A percentile compares a stretch with the other conserved stretches of the same genome.
These are phyloP conservation scores for Gonapodya prolifera DNA, from an alignment of 192 early-diverging fungal species.

Conservation along the genomic window DNA sequence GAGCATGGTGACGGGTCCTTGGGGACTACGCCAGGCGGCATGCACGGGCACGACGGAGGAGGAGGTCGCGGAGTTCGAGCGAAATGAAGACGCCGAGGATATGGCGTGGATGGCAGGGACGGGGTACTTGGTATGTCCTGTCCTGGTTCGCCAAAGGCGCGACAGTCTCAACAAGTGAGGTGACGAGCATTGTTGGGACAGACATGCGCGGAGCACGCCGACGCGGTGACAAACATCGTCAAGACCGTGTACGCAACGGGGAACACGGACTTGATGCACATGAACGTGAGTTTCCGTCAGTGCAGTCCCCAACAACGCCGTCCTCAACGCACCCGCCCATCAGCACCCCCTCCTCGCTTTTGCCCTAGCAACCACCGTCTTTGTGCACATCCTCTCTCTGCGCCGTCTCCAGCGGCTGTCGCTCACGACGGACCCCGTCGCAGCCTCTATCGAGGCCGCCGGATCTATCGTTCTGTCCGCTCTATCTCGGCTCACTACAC, in stretches of 20 bases:
- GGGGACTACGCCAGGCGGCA: not conserved
- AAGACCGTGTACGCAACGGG: not conserved
- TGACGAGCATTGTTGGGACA: not conserved
- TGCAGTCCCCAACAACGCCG: not conserved
- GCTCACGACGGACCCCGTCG: not conserved
- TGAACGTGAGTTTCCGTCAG: not conserved
- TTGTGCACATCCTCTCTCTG: not conserved
- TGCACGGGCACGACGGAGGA: not conserved
- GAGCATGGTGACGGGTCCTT: not conserved
- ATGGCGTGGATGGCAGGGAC: not conserved
- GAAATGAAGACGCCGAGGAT: not conserved
- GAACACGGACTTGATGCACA: not conserved
- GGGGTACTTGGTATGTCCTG: not conserved
- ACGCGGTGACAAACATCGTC: not conserved
- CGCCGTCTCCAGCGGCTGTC: not conserved
- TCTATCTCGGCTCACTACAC: not conserved
- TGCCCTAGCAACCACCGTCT: not conserved
- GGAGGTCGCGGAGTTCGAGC: not conserved
- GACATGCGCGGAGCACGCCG: not conserved
- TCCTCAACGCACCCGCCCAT: not conserved
- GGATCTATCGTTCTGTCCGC: not conserved
- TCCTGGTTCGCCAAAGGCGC: no score
- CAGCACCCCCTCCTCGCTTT: not conserved
- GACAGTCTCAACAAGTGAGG: not conserved
- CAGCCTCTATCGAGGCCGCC: not conserved